These are phyloP conservation scores for Pleurotus djamor DNA, from an alignment of 768 basidiomycete species.

Conservation along the genomic window DNA sequence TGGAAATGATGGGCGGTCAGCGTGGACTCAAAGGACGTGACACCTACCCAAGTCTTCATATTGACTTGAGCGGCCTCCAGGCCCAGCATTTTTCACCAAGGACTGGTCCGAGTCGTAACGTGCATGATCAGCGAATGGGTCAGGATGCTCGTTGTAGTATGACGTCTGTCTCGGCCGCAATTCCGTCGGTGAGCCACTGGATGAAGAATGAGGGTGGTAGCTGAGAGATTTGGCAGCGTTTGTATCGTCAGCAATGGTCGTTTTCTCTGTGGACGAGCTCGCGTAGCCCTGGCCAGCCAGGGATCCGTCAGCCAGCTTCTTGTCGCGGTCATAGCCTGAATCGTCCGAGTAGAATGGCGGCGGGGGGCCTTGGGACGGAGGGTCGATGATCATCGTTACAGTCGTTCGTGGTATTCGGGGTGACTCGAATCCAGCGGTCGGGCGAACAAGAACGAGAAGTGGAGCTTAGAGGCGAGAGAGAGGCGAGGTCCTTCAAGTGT, in stretches of 20 bases:
- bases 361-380: background rate
- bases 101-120: conserved; percentile 18
- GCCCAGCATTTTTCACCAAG: conserved; percentile 47
- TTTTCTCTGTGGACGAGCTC: background rate
- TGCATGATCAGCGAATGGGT: conserved; percentile 22
- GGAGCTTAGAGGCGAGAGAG: background rate
- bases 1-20: background rate
- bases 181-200: background rate
- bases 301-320: background rate
- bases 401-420: background rate
- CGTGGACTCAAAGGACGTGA: background rate
- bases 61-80: conserved; percentile 29
- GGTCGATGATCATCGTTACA: conserved; percentile 1
- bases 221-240: background rate
- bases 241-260: background rate
- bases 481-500: background rate
- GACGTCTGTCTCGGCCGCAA: conserved; percentile 1
- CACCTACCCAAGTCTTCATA: conserved; percentile 57
- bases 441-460: background rate
- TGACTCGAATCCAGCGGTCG: background rate
- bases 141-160: conserved; percentile 6
- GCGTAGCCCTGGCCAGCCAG: background rate
- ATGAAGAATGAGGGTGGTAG: background rate
- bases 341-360: conserved; percentile 4
- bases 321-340: background rate